phyloP scores from a whole-genome alignment of 2,329 filamentous ascomycete genomes.

The Venturia oleaginea region DNA sequence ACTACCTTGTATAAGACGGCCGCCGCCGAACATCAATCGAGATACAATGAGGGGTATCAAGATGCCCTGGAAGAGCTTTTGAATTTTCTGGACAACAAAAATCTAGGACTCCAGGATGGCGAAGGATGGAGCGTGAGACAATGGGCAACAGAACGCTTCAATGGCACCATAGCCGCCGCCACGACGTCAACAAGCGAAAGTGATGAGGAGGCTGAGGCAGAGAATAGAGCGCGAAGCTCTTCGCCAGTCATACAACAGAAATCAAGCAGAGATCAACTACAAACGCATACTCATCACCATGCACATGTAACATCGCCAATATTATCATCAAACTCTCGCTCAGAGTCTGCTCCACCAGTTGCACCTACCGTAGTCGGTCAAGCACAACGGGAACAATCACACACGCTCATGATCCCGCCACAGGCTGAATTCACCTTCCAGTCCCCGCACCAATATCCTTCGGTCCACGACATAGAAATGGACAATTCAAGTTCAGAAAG shows the following conservation, averaged over 20 bases:
- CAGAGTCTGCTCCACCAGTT: slow-evolving; percentile 22
- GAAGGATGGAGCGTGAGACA: slow-evolving; percentile 61
- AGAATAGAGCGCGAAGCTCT: slow-evolving; percentile 49
- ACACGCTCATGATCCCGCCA: slow-evolving; percentile 20
- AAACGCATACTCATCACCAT: slow-evolving; percentile 10
- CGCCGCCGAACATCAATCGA: slow-evolving; percentile 64
- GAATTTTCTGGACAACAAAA: slow-evolving; percentile 73
- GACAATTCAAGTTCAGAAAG: slow-evolving; percentile 41
- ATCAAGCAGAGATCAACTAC: slow-evolving; percentile 32
- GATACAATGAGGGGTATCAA: slow-evolving; percentile 77
- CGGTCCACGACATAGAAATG: slow-evolving; percentile 43
- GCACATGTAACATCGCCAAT: not conserved
- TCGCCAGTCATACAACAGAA: slow-evolving; percentile 50
- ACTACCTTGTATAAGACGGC: slow-evolving; percentile 96
- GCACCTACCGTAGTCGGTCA: slow-evolving; percentile 15
- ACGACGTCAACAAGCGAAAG: slow-evolving; percentile 47
- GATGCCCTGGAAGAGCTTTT: slow-evolving; percentile 87
- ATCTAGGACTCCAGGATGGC: slow-evolving; percentile 68
- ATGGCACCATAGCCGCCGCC: slow-evolving; percentile 49
- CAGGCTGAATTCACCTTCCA: slow-evolving; percentile 57
- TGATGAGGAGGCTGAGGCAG: slow-evolving; percentile 56
- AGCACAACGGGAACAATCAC: slow-evolving; percentile 15
- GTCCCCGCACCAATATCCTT: slow-evolving; percentile 50
- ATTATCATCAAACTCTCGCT: not conserved
- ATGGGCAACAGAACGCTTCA: slow-evolving; percentile 61